phyloP scores from a whole-genome alignment of 2,329 filamentous ascomycete species.

The Trichoderma oligosporum region DNA sequence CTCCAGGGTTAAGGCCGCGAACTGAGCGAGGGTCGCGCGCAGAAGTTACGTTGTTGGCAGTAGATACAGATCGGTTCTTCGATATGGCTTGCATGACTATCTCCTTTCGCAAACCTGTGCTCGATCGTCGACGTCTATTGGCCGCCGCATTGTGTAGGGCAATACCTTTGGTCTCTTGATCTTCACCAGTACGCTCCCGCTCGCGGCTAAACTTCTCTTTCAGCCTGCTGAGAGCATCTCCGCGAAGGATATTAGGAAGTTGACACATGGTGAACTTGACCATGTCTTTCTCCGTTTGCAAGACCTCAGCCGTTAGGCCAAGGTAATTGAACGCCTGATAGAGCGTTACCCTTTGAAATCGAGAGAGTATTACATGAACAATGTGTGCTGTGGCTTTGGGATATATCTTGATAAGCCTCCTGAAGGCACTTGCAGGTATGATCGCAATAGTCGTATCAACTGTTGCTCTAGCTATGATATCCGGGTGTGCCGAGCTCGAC shows the following conservation, averaged over 20 bases:
- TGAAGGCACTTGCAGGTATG: slow-evolving; percentile 93
- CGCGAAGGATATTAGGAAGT: slow-evolving; percentile 83
- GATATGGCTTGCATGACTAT: slow-evolving; percentile 66
- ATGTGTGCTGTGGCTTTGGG: slow-evolving; percentile 96
- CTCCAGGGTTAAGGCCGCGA: slow-evolving; percentile 64
- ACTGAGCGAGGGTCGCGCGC: slow-evolving; percentile 41
- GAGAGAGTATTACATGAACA: slow-evolving; percentile 92
- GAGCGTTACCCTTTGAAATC: slow-evolving; percentile 90
- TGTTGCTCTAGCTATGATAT: slow-evolving; percentile 93
- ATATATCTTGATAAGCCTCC: slow-evolving; percentile 86
- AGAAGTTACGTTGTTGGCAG: slow-evolving; percentile 39
- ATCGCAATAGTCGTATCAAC: slow-evolving; percentile 98
- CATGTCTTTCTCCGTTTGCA: slow-evolving; percentile 91
- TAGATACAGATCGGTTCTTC: slow-evolving; percentile 44
- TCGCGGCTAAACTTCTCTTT: slow-evolving; percentile 92
- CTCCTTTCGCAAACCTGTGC: slow-evolving; percentile 73
- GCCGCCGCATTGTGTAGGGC: slow-evolving; percentile 79
- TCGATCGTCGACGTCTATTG: slow-evolving; percentile 66
- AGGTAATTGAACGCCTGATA: slow-evolving; percentile 93
- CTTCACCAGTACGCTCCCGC: slow-evolving; percentile 72
- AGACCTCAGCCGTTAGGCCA: slow-evolving; percentile 83
- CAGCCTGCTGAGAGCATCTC: slow-evolving; percentile 73
- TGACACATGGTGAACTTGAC: slow-evolving; percentile 88
- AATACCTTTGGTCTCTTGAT: slow-evolving; percentile 83
- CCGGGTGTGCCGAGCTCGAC: slow-evolving; percentile 82